phyloP scores from a whole-genome alignment of 345 rosid species.

The Lagerstroemia speciosa region DNA sequence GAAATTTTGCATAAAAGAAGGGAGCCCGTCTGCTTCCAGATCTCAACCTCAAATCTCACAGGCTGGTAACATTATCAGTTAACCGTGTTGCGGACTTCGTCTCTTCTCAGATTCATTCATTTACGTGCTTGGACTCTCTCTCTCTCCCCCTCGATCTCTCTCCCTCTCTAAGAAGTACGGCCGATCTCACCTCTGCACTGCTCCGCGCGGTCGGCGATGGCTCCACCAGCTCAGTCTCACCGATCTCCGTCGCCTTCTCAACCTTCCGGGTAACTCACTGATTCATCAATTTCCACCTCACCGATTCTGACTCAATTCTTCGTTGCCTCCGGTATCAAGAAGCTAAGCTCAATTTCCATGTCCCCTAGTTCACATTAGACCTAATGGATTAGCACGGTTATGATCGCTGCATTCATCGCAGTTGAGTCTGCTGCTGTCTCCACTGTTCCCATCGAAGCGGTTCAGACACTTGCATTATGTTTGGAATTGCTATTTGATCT shows the following conservation, averaged over 20 bases:
- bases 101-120: not conserved
- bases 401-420: not conserved
- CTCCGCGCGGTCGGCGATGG: slow-evolving; percentile 33
- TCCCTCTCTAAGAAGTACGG: not conserved
- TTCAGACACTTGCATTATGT: not conserved
- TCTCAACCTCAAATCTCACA: not conserved
- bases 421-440: not conserved
- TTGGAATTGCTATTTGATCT: not conserved
- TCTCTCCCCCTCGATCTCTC: slow-evolving; percentile 5
- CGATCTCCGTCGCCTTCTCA: slow-evolving; percentile 88
- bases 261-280: slow-evolving; percentile 75
- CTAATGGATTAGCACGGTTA: not conserved
- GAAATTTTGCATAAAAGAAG: not conserved
- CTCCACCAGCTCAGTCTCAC: slow-evolving; percentile 77
- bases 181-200: slow-evolving; percentile 2
- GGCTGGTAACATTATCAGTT: not conserved
- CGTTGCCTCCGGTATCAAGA: not conserved
- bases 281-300: not conserved
- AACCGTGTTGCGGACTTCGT: not conserved
- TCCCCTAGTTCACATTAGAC: not conserved
- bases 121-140: slow-evolving; percentile 1
- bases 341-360: not conserved
- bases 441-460: not conserved
- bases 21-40: not conserved
- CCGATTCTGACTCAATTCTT: not conserved